phyloP scores from a whole-genome alignment of 108 stramenopile genomes.

The Cyclotella sp. region DNA sequence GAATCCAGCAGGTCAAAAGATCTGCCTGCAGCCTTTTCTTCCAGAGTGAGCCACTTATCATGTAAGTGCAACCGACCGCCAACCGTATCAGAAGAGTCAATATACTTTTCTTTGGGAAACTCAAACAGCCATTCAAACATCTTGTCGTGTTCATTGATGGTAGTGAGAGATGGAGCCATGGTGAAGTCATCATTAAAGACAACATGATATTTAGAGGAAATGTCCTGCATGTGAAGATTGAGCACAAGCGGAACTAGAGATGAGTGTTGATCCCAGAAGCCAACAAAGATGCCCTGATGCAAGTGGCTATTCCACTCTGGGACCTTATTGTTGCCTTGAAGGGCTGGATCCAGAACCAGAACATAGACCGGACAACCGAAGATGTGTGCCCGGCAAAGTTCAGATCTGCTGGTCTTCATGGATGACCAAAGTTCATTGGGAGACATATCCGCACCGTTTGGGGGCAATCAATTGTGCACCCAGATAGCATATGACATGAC shows the following conservation, averaged over 20 bases:
- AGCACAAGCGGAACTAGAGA: conserved; percentile 4
- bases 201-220: conserved; percentile 26
- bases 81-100: background rate
- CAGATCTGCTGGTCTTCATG: background rate
- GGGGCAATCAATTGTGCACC: conserved; percentile 31
- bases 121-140: background rate
- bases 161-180: background rate
- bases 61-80: too few relatives aligned
- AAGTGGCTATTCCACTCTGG: background rate
- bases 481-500: conserved; percentile 56
- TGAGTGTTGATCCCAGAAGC: background rate
- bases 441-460: background rate
- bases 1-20: too few relatives aligned
- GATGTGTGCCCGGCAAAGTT: background rate
- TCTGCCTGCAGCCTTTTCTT: too few relatives aligned
- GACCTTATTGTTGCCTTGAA: conserved; percentile 3
- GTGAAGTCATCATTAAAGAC: conserved; percentile 20
- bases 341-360: conserved; percentile 11
- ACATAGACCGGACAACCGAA: conserved; percentile 35
- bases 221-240: background rate
- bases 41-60: conserved; percentile 37
- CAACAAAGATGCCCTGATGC: background rate
- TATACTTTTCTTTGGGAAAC: background rate
- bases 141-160: background rate
- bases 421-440: background rate